These are phyloP conservation scores for Pseudozyma thailandica DNA, from an alignment of 1,284 basidiomycete species.

Conservation along the genomic window DNA sequence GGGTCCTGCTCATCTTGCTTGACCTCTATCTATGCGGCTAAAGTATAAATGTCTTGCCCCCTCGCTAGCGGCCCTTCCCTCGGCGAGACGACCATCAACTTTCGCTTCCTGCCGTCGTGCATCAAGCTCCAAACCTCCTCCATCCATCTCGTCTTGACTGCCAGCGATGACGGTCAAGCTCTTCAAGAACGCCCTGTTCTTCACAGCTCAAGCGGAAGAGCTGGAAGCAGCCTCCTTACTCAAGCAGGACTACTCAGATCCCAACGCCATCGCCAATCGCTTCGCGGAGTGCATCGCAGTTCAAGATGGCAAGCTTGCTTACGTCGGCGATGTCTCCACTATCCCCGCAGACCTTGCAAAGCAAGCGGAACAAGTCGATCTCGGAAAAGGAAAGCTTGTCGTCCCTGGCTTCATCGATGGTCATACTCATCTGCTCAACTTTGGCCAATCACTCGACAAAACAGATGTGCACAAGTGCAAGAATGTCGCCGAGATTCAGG, in stretches of 20 bases:
- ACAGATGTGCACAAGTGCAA: constrained; percentile 42
- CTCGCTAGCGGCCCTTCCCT: no score
- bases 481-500: constrained; percentile 38
- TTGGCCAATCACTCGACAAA: constrained; percentile 49
- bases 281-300: constrained; percentile 41
- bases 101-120: neutral
- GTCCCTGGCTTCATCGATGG: constrained; percentile 50
- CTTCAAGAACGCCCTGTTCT: constrained; percentile 44
- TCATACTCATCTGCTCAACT: constrained; percentile 46
- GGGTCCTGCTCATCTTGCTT: no score
- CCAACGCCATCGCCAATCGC: constrained; percentile 10
- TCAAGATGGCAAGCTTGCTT: constrained; percentile 27
- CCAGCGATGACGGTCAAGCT: constrained; percentile 23
- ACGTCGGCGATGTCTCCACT: constrained; percentile 25
- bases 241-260: constrained; percentile 33
- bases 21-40: no score
- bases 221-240: constrained; percentile 21
- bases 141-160: neutral
- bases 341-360: constrained; percentile 7
- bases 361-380: constrained; percentile 21
- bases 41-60: neutral
- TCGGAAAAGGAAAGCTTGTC: constrained; percentile 34
- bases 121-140: neutral
- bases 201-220: constrained; percentile 40
- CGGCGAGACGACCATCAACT: no score